Conservation (phyloP, 2,329 filamentous ascomycete species). For the Aspergillus amoenus region DNA sequence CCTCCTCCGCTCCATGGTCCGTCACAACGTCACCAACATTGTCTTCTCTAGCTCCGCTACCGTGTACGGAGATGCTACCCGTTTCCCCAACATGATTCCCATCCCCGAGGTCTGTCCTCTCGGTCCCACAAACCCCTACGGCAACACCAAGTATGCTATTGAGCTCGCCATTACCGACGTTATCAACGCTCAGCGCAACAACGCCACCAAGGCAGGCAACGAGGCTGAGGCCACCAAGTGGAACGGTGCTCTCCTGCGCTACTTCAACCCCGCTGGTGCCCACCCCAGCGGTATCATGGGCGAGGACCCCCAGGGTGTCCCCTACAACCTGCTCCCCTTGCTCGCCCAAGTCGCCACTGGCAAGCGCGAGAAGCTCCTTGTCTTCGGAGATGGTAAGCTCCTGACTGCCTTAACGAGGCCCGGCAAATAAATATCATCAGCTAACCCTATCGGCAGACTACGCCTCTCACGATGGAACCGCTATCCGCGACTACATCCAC, state of each 20-base stretch:
- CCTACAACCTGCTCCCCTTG: slow-evolving; percentile 92
- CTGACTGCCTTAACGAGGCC: background rate
- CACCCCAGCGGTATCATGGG: slow-evolving; percentile 97
- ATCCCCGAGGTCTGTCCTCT: slow-evolving; percentile 97
- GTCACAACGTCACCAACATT: slow-evolving; percentile 90
- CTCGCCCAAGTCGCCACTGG: slow-evolving; percentile 95
- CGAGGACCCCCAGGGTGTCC: slow-evolving; percentile 92
- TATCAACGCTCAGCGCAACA: slow-evolving; percentile 81
- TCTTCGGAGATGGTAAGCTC: slow-evolving; percentile 83
- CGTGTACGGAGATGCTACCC: slow-evolving; percentile 96
- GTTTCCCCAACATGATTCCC: slow-evolving; percentile 96
- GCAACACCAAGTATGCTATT: slow-evolving; percentile 90
- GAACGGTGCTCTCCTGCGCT: slow-evolving; percentile 90
- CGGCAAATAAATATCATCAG: background rate
- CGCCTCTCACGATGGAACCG: slow-evolving; percentile 50
- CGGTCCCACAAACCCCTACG: slow-evolving; percentile 95
- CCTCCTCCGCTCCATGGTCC: slow-evolving; percentile 82
- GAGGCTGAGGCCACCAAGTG: slow-evolving; percentile 69
- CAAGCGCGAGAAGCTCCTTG: slow-evolving; percentile 87
- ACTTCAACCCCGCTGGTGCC: slow-evolving; percentile 96
- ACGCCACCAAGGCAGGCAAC: slow-evolving; percentile 75
- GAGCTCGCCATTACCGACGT: slow-evolving; percentile 91
- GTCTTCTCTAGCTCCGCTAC: slow-evolving; percentile 98
- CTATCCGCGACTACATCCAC: slow-evolving; percentile 74
- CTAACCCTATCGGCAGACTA: slow-evolving; percentile 64